Evolutionary conservation across 2,329 filamentous ascomycete species (phyloP), one percentile per base, ranked within the genome.

Genomic region (Fusarium robinianum): DNA sequence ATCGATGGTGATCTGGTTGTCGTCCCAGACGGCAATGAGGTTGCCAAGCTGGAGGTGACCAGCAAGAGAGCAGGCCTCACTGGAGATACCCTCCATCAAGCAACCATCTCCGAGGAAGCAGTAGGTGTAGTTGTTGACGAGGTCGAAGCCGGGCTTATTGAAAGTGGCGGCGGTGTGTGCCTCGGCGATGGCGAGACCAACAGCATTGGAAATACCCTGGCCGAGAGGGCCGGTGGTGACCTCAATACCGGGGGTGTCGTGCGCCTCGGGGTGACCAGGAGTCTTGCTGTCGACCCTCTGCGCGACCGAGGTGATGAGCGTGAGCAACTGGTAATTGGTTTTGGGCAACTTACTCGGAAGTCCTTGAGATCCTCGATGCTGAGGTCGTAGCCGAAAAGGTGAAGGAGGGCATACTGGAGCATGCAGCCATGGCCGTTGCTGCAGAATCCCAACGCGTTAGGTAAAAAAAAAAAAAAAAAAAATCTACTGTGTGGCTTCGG

Each of bases 381-480:
- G 62, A 99, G 64, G 55, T 76, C 82, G 72, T 95, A 99, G 72
- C 94, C 94, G 74, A 91, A 96, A 44, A 99, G 81, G 79, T 99
- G 94, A 65, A 99, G 87, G 62, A 99, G 83, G 66, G 92, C 88
- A 85, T 99, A 99, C 73, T 96, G 94, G 51, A 99, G 89, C 91
- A 99, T 96, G 83, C 94, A 99, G 64, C 87, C 94, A 77, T 99
- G 94, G 63, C 94, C 94, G 80, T 99, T 99, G 52, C 91, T 96
- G 63, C 37, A 35, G 38, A 11, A 34, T n/a, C n/a, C n/a, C n/a
- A n/a, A n/a, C n/a, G n/a, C n/a, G n/a, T n/a, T n/a, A n/a, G n/a
- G n/a, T n/a, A n/a, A n/a, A n/a, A n/a, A n/a, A n/a, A n/a, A n/a
- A n/a, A n/a, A n/a, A n/a, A n/a, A n/a, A n/a, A n/a, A n/a, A n/a